phyloP scores from a whole-genome alignment of 805 yeast genomes.

The Ogataea zsoltii region DNA sequence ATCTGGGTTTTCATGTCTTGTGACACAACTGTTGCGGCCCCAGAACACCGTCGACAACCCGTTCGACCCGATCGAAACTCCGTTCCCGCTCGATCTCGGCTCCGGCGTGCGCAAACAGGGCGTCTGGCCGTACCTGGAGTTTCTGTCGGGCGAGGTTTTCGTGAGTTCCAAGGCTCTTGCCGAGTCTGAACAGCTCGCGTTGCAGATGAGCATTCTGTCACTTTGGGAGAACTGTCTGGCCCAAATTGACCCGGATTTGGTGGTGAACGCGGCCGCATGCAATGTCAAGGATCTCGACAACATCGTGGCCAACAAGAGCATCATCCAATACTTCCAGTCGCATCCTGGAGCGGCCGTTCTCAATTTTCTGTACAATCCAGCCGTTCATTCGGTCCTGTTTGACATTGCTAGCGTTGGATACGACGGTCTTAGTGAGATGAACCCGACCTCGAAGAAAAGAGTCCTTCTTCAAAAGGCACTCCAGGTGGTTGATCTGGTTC shows the following conservation, averaged over 20 bases:
- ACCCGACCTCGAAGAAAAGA: constrained; percentile 35
- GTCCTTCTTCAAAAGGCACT: constrained; percentile 43
- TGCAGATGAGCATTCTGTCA: constrained; percentile 57
- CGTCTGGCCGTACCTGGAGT: constrained; percentile 79
- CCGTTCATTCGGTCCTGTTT: constrained; percentile 57
- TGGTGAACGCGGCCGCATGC: constrained; percentile 53
- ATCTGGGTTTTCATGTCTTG: constrained; percentile 59
- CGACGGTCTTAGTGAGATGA: constrained; percentile 50
- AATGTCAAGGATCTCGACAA: constrained; percentile 44
- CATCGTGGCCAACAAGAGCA: constrained; percentile 44
- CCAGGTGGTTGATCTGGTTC: constrained; percentile 42
- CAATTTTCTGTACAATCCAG: constrained; percentile 61
- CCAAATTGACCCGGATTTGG: constrained; percentile 53
- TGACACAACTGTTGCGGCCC: constrained; percentile 40
- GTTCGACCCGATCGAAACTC: constrained; percentile 42
- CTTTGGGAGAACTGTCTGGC: constrained; percentile 49
- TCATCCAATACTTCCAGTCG: constrained; percentile 52
- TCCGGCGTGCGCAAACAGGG: constrained; percentile 61
- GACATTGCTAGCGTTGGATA: constrained; percentile 57
- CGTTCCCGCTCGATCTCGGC: constrained; percentile 69
- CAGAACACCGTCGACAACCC: constrained; percentile 30
- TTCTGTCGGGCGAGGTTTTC: constrained; percentile 65
- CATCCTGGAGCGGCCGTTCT: constrained; percentile 72
- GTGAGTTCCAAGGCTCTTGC: constrained; percentile 46
- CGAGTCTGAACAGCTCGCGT: constrained; percentile 36